Percentiles rank a stretch among this genome's conserved stretches.
Evolutionary conservation across 371 early-diverging fungal genomes (phyloP).

Genomic region (Dinochytrium kinnereticum): DNA sequence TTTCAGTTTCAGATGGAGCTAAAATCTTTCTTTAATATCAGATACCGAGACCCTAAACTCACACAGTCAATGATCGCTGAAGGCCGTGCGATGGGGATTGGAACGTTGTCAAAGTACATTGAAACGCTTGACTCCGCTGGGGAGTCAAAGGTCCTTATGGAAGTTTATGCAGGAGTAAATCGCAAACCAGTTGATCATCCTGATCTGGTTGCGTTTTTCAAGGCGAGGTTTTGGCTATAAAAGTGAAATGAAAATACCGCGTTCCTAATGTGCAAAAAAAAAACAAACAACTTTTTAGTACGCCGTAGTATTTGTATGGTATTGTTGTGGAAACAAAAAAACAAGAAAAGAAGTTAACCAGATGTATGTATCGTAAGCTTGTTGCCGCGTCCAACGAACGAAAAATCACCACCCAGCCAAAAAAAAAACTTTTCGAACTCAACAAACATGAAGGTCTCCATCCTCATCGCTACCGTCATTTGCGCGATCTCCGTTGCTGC

Average conservation of each 20-base stretch:
- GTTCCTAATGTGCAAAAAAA: neutral
- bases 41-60: slow-evolving; percentile 41
- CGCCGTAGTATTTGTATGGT: too few relatives aligned
- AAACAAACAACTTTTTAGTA: too few relatives aligned
- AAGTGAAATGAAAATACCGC: neutral
- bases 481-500: neutral
- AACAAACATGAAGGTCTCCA: neutral
- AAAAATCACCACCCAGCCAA: neutral
- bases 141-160: slow-evolving; percentile 43
- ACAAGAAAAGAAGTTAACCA: too few relatives aligned
- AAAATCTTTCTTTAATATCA: neutral
- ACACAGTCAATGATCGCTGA: slow-evolving; percentile 41
- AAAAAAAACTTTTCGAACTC: neutral
- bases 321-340: too few relatives aligned
- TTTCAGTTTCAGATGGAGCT: too few relatives aligned
- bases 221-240: slow-evolving; percentile 44
- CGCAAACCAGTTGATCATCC: slow-evolving; percentile 41
- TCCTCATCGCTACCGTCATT: neutral
- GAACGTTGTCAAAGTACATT: slow-evolving; percentile 38
- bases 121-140: slow-evolving; percentile 44
- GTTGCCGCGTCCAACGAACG: neutral
- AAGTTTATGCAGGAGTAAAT: slow-evolving; percentile 48
- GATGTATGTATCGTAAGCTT: too few relatives aligned
- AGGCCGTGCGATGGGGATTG: slow-evolving; percentile 43
- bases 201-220: slow-evolving; percentile 48